Evolutionary conservation across 2,329 filamentous ascomycete genomes (phyloP).

Genomic region (Beauveria medogensis): DNA sequence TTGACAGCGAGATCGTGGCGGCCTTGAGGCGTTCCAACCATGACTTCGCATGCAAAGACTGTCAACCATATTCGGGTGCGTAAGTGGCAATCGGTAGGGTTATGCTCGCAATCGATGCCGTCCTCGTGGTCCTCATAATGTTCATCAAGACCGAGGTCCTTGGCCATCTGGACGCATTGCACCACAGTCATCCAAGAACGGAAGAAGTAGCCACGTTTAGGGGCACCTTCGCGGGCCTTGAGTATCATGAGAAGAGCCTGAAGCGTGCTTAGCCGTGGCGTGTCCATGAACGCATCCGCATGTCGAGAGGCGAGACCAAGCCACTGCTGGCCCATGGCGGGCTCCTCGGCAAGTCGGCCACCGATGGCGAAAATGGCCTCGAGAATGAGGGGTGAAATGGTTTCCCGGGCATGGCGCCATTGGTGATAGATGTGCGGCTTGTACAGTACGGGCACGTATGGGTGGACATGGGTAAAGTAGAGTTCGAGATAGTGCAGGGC

Average conservation of each 20-base stretch:
- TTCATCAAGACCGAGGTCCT: constrained; percentile 82
- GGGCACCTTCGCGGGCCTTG: constrained; percentile 85
- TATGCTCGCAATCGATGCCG: constrained; percentile 61
- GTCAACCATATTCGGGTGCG: constrained; percentile 88
- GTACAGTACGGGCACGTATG: constrained; percentile 85
- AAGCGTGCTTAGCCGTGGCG: constrained; percentile 81
- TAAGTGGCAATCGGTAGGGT: constrained; percentile 66
- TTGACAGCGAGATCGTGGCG: constrained; percentile 72
- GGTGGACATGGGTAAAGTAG: constrained; percentile 85
- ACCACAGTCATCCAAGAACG: constrained; percentile 96
- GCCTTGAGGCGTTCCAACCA: constrained; percentile 90
- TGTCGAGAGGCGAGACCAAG: constrained; percentile 82
- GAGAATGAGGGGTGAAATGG: constrained; percentile 80
- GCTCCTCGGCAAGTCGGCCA: constrained; percentile 73
- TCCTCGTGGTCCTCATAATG: constrained; percentile 72
- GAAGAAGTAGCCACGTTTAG: constrained; percentile 92
- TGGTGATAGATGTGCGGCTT: constrained; percentile 77
- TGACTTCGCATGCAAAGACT: constrained; percentile 76
- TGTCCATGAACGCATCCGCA: constrained; percentile 87
- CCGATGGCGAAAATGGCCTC: constrained; percentile 90
- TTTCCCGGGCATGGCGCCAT: constrained; percentile 75
- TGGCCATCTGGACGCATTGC: constrained; percentile 85
- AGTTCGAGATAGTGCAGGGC: constrained; percentile 80
- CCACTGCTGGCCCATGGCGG: constrained; percentile 83
- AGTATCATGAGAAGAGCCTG: constrained; percentile 81